Evolutionary conservation across 225 moss, liverwort and hornwort genomes (phyloP).

Genomic region (Rhytidiadelphus loreus): DNA sequence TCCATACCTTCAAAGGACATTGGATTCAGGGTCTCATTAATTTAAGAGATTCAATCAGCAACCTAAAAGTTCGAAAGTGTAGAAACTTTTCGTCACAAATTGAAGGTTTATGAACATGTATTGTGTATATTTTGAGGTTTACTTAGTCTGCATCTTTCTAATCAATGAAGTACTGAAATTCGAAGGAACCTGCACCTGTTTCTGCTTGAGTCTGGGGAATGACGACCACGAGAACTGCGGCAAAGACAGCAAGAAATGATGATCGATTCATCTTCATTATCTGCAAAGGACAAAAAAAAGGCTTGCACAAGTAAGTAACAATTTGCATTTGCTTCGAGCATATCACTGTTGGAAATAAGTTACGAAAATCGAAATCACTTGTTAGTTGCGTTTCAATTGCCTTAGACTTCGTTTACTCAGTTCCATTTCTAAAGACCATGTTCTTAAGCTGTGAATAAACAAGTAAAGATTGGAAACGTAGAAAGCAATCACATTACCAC

Average conservation of each 20-base stretch:
- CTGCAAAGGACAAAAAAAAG: neutral
- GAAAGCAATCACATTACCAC: neutral
- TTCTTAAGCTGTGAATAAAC: neutral
- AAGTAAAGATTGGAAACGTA: neutral
- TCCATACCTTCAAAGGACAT: neutral
- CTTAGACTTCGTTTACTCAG: neutral
- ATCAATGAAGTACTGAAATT: neutral
- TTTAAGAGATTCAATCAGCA: neutral
- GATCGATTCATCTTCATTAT: neutral
- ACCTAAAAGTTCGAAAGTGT: neutral
- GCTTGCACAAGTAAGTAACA: neutral
- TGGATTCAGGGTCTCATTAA: neutral
- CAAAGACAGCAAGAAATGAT: neutral
- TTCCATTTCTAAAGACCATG: no score
- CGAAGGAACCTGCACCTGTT: neutral
- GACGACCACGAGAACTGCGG: conserved; percentile 1
- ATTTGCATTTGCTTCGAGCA: neutral
- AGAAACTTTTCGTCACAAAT: neutral
- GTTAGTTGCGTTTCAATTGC: neutral
- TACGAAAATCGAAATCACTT: neutral
- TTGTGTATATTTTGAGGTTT: neutral
- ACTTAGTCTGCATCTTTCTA: neutral
- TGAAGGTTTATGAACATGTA: neutral
- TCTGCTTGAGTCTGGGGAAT: conserved; percentile 9
- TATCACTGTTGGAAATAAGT: neutral